Conservation (phyloP, 352 stramenopile genomes). For the Phytophthora tubulina region DNA sequence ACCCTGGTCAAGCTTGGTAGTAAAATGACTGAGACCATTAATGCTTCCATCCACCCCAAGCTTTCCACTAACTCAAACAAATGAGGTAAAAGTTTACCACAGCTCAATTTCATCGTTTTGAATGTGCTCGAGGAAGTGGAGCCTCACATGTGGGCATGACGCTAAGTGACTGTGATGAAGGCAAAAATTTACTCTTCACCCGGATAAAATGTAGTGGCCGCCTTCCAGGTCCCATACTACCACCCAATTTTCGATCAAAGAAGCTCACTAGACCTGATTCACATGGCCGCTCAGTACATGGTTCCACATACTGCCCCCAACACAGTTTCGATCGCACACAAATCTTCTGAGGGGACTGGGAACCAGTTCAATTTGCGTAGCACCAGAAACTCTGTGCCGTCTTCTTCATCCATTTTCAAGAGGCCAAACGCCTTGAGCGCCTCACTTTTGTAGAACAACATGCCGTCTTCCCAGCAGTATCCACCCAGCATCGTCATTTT, state of each 20-base stretch:
- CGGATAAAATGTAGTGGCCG: conserved; percentile 5
- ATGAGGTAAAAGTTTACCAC: too few species aligned
- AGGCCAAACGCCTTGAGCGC: conserved; percentile 27
- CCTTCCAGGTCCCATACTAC: not conserved
- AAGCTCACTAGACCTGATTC: conserved; percentile 19
- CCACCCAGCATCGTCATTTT: conserved; percentile 22
- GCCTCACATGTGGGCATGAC: not conserved
- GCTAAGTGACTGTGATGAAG: not conserved
- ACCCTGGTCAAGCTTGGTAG: too few species aligned
- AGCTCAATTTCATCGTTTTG: not conserved
- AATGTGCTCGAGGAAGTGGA: not conserved
- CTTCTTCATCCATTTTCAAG: conserved; percentile 23
- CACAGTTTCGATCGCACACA: conserved; percentile 21
- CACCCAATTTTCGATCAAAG: conserved; percentile 9
- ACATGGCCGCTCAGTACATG: conserved; percentile 12
- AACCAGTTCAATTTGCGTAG: conserved; percentile 22
- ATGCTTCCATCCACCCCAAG: too few species aligned
- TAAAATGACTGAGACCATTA: too few species aligned
- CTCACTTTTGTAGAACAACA: conserved; percentile 7
- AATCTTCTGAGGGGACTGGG: conserved; percentile 9
- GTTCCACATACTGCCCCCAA: not conserved
- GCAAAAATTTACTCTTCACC: conserved; percentile 13
- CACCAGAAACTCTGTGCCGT: conserved; percentile 11
- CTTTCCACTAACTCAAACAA: not conserved
- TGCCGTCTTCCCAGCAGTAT: conserved; percentile 17